Percentiles rank a stretch among this genome's conserved stretches.
Evolutionary conservation across 768 basidiomycete species (phyloP).

Genomic region (Podaxis pistillaris): DNA sequence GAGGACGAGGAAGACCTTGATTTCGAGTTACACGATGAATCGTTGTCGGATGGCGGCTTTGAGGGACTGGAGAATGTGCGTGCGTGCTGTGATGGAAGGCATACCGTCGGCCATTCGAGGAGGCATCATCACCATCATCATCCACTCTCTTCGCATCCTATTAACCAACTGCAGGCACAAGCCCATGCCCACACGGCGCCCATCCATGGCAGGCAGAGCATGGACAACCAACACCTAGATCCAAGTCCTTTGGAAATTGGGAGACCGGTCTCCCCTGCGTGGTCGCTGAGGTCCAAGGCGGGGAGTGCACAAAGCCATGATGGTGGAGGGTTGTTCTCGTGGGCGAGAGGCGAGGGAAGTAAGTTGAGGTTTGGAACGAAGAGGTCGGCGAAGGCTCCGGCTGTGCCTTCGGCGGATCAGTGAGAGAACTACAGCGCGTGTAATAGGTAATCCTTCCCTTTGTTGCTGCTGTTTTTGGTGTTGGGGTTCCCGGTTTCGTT

Average conservation of each 20-base stretch:
- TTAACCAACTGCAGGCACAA: conserved; percentile 15
- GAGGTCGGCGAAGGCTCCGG: conserved; percentile 48
- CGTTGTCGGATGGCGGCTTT: conserved; percentile 72
- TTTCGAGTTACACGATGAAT: conserved; percentile 80
- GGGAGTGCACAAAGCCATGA: conserved; percentile 75
- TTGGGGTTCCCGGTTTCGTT: conserved; percentile 19
- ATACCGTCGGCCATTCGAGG: conserved; percentile 73
- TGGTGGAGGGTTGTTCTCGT: conserved; percentile 63
- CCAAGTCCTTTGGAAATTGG: conserved; percentile 42
- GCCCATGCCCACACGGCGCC: conserved; percentile 23
- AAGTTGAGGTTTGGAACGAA: conserved; percentile 76
- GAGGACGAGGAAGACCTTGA: conserved; percentile 55
- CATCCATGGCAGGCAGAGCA: conserved; percentile 36
- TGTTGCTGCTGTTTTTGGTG: not conserved
- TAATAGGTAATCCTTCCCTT: not conserved
- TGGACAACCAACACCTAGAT: conserved; percentile 50
- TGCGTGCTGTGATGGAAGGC: conserved; percentile 84
- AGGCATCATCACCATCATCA: conserved; percentile 60
- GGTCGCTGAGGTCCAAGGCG: conserved; percentile 81
- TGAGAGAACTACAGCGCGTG: not conserved
- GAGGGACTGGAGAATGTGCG: conserved; percentile 96
- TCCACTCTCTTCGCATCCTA: conserved; percentile 36
- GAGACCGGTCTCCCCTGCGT: conserved; percentile 77
- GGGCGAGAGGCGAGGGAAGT: conserved; percentile 60
- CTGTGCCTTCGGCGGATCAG: conserved; percentile 23